Conservation (phyloP, 768 basidiomycete species). For the Pisolithus tinctorius region DNA sequence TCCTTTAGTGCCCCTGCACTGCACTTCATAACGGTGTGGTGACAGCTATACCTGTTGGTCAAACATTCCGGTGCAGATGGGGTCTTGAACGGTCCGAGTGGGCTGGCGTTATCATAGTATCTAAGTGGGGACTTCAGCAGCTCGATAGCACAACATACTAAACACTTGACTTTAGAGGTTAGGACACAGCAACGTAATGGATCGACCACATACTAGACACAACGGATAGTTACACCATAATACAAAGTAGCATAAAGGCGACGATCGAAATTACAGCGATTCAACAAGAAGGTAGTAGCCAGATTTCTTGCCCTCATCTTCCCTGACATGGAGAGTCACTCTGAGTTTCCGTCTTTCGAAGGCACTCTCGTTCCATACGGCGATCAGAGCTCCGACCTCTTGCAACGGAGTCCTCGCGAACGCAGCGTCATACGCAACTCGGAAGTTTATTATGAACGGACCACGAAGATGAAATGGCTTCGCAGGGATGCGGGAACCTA, state of each 20-base stretch:
- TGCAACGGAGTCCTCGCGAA: conserved; percentile 14
- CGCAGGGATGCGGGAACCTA: conserved; percentile 17
- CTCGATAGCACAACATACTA: too few species aligned
- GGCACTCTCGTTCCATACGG: conserved; percentile 27
- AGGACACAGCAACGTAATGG: too few species aligned
- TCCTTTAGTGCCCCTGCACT: background rate
- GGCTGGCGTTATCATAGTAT: too few species aligned
- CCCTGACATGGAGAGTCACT: conserved; percentile 11
- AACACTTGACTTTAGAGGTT: too few species aligned
- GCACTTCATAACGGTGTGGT: too few species aligned
- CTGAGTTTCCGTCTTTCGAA: conserved; percentile 26
- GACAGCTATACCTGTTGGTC: too few species aligned
- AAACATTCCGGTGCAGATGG: too few species aligned
- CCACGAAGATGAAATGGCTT: conserved; percentile 9
- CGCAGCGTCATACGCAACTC: conserved; percentile 13
- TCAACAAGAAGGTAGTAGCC: conserved; percentile 18
- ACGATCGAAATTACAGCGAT: conserved; percentile 13
- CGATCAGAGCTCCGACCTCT: conserved; percentile 20
- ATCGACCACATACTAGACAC: too few species aligned
- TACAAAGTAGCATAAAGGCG: background rate
- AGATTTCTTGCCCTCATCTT: conserved; percentile 2
- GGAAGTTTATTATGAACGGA: conserved; percentile 11
- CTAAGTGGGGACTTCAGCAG: too few species aligned
- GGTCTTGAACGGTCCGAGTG: too few species aligned
- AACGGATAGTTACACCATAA: too few species aligned